A percentile compares a stretch with the other conserved stretches of the same genome.
Evolutionary conservation across 2,329 filamentous ascomycete species (phyloP).

Genomic region (Thielaviopsis ethacetica): DNA sequence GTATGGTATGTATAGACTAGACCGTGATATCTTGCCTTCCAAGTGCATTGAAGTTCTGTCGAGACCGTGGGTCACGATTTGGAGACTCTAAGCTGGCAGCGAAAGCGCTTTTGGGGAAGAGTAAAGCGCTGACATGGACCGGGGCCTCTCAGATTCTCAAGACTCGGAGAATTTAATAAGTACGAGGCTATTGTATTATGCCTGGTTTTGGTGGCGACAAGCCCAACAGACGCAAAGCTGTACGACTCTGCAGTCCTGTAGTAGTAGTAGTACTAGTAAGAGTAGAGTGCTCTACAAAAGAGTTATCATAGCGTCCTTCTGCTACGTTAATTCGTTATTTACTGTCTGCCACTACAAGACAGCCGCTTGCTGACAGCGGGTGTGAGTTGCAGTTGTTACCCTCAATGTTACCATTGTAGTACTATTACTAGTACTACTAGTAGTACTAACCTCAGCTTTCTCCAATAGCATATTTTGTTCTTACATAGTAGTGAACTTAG

Average conservation of each 20-base stretch:
- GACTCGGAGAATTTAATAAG: neutral
- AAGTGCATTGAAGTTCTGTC: no score
- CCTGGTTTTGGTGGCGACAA: neutral
- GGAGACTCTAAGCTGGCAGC: neutral
- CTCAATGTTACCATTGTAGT: neutral
- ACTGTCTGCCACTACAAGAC: neutral
- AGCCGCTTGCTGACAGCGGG: neutral
- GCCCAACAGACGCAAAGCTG: no score
- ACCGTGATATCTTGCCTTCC: no score
- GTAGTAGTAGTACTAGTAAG: no score
- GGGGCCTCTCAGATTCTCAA: neutral
- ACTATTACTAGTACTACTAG: no score
- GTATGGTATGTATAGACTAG: no score
- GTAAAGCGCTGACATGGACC: neutral
- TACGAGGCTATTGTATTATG: neutral
- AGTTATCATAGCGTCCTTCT: neutral
- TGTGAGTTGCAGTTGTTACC: slow-evolving; percentile 1
- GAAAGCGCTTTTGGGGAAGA: neutral
- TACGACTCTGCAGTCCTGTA: no score
- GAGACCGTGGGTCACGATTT: no score
- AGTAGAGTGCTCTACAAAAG: neutral
- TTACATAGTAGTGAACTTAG: no score
- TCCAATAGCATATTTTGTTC: no score
- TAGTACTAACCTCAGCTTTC: no score
- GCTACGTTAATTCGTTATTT: neutral